Evolutionary conservation across 1,284 basidiomycete genomes (phyloP), one percentile per base, ranked within the genome.

Genomic region (Sporisorium graminicola): DNA sequence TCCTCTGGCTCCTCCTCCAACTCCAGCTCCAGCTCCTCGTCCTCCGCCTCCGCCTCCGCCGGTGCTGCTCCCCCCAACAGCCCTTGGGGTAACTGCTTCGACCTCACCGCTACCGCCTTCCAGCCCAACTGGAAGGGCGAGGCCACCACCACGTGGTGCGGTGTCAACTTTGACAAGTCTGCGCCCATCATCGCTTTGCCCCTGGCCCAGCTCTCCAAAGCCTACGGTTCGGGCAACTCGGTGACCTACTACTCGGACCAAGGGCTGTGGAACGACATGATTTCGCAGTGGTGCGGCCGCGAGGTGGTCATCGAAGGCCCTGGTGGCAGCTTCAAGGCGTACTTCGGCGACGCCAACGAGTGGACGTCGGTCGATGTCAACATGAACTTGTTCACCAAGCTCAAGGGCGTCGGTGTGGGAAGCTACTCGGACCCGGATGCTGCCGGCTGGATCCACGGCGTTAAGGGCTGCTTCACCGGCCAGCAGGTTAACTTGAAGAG

Each of bases 51-150:
- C n/a, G 9, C 43, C 35, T 46, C 10, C 26, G 66, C 72, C 12
- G 67, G 73, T 14, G 62, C 66, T 10, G 67, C 66, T 4, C 73
- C 73, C 6, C 73, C 73, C 52, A 75, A 75, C 29, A 65, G 62
- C 40, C 73, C 73, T 7, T 75, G 73, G 73, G 73, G 67, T 12
- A 75, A 58, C 64, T 75, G 66, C 46, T 75, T 75, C 63, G 59
- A 69, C 44, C 73, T 75, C 57, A 65, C 62, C 27, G 73, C 73
- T 31, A 73, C 65, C 53, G 70, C 65, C 24, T 65, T 70, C 61
- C 66, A 74, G 29, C 70, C 76, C 52, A 72, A 78, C 60, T 68
- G 74, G 67, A 78, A 78, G 53, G 66, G 73, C 24, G 68, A 75
- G 27, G 76, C 72, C n/a, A 63, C 67, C 42, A 75, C 73, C 24